Base-by-base conservation (phyloP, 2,329 filamentous ascomycete genomes). In the Verticillium dahliae region DNA sequence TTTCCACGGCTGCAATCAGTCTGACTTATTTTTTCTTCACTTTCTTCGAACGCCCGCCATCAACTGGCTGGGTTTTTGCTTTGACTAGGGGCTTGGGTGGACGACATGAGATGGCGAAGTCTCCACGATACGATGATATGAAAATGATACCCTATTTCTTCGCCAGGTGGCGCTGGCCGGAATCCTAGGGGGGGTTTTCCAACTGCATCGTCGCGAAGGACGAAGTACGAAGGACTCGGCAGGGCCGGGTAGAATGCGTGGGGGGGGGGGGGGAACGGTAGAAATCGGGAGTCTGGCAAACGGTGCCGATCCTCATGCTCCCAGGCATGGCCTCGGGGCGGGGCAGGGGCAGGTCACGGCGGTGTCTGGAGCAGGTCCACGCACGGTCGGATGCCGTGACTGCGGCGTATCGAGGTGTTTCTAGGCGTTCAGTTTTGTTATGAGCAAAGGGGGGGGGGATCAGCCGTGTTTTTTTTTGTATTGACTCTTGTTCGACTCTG, bases 81-180 rank as follows among this genome's bases (percentile, higher is more conserved):
- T 39, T 60, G 27, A 34, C 38, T 37, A 41, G 27, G n/a, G 9
- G 6, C n/a, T 18, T 34, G 54, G 37, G 31, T n/a, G n/a, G 22
- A 38, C 13, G n/a, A 22, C n/a, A 37, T 50, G 41, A 18, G n/a
- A 50, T 11, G 41, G 41, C n/a, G 41, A 18, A 11, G n/a, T 22
- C 41, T 50, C 41, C 41, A 50, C 41, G 41, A 50, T n/a, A 50
- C n/a, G 41, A 50, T 18, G 41, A 50, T 50, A 50, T 50, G 41
- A 50, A 22, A 60, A 22, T 61, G 63, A 65, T 63, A 63, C 57
- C 63, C 63, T 62, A 22, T 31, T 60, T 50, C 61, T 62, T 63
- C 57, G 63, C 63, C 63, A 60, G 57, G 63, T 62, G 62, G 63
- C 63, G 62, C 63, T 65, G 63, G 63, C 50, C 35, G 50, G 63